These are phyloP conservation scores for Flaveria trinervia DNA, from an alignment of 129 eudicot genomes.

Conservation along the genomic window DNA sequence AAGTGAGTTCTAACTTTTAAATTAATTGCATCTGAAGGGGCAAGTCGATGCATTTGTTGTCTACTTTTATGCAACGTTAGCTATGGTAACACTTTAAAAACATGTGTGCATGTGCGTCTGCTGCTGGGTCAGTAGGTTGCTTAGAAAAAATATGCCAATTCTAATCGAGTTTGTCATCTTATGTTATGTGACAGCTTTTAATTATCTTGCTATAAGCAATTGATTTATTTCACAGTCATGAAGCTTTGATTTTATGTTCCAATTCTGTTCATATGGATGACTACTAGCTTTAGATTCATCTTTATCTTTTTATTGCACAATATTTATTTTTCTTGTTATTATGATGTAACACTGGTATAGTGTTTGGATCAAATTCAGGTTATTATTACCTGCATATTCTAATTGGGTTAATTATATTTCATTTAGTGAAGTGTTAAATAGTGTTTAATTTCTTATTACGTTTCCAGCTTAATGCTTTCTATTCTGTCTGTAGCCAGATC, in stretches of 20 bases:
- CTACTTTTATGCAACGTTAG: neutral
- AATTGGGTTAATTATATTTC: neutral
- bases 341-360: neutral
- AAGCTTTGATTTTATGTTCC: neutral
- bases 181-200: neutral
- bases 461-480: constrained; percentile 13
- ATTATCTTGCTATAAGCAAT: neutral
- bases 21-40: neutral
- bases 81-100: neutral
- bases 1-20: constrained; percentile 46
- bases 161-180: neutral
- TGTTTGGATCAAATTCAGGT: neutral
- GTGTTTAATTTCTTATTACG: constrained; percentile 9
- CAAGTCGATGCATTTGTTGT: neutral
- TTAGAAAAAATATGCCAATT: neutral
- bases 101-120: neutral
- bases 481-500: constrained; percentile 55
- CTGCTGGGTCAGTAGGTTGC: neutral
- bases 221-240: neutral
- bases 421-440: constrained; percentile 7
- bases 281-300: constrained; percentile 2
- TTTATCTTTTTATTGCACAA: neutral
- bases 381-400: constrained; percentile 2
- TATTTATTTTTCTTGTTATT: neutral
- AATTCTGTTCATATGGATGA: neutral